A percentile compares a stretch with the other conserved stretches of the same genome.
phyloP scores from a whole-genome alignment of 495 filamentous ascomycete species.

The Letharia lupina region DNA sequence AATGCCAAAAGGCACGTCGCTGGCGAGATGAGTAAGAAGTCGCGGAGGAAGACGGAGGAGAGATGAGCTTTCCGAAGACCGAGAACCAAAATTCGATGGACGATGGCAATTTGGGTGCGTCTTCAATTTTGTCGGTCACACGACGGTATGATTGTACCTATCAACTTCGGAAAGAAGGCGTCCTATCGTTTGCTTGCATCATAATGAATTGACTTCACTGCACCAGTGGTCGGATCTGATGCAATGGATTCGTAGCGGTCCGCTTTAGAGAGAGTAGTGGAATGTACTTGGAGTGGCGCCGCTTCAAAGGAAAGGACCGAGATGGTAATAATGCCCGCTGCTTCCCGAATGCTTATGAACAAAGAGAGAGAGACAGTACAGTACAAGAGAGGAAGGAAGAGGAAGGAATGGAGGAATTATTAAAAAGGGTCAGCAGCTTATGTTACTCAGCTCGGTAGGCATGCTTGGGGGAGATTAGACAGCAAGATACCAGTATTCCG shows the following conservation, averaged over 20 bases:
- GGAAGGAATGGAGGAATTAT: neutral
- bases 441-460: neutral
- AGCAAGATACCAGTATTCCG: too few species aligned
- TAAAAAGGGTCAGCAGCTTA: constrained; percentile 4
- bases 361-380: neutral
- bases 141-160: neutral
- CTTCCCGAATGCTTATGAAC: neutral
- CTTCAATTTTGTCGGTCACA: neutral
- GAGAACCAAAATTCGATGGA: neutral
- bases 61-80: neutral
- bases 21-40: neutral
- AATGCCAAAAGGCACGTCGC: neutral
- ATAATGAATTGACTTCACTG: neutral
- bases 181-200: neutral
- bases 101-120: too few species aligned
- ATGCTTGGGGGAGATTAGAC: constrained; percentile 5
- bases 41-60: constrained; percentile 4
- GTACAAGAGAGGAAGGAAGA: neutral
- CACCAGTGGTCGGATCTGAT: neutral
- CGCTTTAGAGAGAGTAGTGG: constrained; percentile 6
- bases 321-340: neutral
- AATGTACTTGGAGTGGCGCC: constrained; percentile 9
- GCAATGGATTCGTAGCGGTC: constrained; percentile 3
- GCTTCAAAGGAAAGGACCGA: neutral
- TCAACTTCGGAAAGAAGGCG: neutral